phyloP scores from a whole-genome alignment of 768 basidiomycete genomes.

The Kondoa malvinella region DNA sequence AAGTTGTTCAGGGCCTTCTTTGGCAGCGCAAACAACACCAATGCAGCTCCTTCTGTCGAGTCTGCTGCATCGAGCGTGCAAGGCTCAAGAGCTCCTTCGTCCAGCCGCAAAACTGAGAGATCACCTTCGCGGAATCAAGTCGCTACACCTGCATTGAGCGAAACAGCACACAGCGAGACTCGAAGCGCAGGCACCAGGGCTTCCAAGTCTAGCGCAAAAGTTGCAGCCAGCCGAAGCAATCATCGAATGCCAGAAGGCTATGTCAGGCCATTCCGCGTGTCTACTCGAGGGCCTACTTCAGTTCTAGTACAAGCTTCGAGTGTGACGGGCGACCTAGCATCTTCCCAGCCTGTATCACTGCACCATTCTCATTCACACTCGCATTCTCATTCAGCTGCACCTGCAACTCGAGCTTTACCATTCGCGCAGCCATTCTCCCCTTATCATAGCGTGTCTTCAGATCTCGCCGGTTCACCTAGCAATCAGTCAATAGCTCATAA shows the following conservation, averaged over 20 bases:
- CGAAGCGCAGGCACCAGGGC: not conserved
- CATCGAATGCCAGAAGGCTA: not conserved
- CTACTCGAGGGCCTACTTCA: not conserved
- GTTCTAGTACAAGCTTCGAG: not conserved
- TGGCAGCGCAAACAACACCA: not conserved
- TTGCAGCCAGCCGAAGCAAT: not conserved
- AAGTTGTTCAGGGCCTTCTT: slow-evolving; percentile 7
- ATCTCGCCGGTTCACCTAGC: not conserved
- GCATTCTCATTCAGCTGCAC: not conserved
- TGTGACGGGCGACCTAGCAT: not conserved
- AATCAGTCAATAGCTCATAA: not conserved
- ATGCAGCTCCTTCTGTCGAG: not conserved
- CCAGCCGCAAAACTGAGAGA: not conserved
- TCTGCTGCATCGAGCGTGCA: not conserved
- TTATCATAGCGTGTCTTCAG: not conserved
- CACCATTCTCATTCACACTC: not conserved
- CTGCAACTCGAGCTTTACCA: not conserved
- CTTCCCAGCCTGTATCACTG: not conserved
- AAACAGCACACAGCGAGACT: not conserved
- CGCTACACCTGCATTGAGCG: not conserved
- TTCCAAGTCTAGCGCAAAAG: not conserved
- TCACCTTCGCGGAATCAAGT: not conserved
- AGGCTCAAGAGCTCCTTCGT: not conserved
- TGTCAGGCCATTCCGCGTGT: not conserved
- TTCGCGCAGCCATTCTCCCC: not conserved